Conservation (phyloP, 495 filamentous ascomycete genomes). For the Penicillium canariense region DNA sequence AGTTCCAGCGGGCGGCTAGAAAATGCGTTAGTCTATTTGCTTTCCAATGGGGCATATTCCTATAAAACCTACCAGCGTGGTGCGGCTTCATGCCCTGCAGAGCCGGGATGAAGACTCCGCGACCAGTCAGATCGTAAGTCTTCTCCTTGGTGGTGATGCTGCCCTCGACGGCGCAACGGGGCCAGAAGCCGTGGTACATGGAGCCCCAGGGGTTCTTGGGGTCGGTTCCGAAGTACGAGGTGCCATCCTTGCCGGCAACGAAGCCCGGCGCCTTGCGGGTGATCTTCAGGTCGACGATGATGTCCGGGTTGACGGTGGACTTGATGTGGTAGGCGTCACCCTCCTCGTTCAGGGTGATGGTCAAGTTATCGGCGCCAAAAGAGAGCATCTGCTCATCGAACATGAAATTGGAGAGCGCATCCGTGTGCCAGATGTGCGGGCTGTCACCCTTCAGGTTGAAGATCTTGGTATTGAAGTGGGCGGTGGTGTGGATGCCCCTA, state of each 20-base stretch:
- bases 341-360: slow-evolving; percentile 80
- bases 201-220: slow-evolving; percentile 81
- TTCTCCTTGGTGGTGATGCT: slow-evolving; percentile 80
- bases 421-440: slow-evolving; percentile 75
- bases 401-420: slow-evolving; percentile 67
- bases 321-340: slow-evolving; percentile 79
- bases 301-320: slow-evolving; percentile 71
- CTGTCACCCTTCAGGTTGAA: slow-evolving; percentile 71
- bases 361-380: slow-evolving; percentile 81
- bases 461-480: slow-evolving; percentile 88
- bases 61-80: slow-evolving; percentile 67
- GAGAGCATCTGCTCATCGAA: slow-evolving; percentile 80
- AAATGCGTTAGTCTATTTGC: background rate
- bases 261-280: slow-evolving; percentile 77
- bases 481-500: slow-evolving; percentile 85
- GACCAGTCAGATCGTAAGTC: slow-evolving; percentile 78
- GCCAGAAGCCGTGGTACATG: slow-evolving; percentile 93
- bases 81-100: slow-evolving; percentile 99
- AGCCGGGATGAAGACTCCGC: slow-evolving; percentile 73
- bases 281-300: slow-evolving; percentile 80
- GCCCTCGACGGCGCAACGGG: slow-evolving; percentile 75
- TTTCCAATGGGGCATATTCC: no score
- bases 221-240: slow-evolving; percentile 81
- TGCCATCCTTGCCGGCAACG: slow-evolving; percentile 82
- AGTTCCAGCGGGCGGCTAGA: slow-evolving; percentile 87